phyloP scores from a whole-genome alignment of 768 basidiomycete genomes.

The Suillus variegatus region DNA sequence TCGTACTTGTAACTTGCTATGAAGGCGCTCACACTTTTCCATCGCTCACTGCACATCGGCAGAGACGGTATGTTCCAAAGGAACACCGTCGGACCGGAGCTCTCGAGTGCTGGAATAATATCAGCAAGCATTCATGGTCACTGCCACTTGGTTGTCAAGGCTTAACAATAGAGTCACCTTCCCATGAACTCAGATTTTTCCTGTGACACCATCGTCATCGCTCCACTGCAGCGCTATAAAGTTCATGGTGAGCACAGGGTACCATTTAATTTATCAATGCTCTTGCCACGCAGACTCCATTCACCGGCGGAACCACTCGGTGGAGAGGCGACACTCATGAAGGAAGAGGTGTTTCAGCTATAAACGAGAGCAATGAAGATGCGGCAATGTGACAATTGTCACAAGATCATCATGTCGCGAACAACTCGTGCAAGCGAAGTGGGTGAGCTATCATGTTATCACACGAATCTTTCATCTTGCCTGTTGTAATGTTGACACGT shows the following conservation, averaged over 20 bases:
- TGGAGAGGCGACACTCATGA: background rate
- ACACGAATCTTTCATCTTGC: background rate
- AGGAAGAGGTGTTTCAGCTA: background rate
- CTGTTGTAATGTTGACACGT: background rate
- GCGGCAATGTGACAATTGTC: background rate
- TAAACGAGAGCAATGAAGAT: background rate
- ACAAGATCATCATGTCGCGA: background rate
- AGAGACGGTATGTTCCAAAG: conserved; percentile 17
- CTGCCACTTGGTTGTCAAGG: conserved; percentile 21
- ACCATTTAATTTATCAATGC: background rate
- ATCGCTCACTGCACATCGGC: background rate
- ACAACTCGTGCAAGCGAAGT: background rate
- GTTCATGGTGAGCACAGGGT: background rate
- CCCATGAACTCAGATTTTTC: conserved; percentile 11
- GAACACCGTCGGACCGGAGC: conserved; percentile 15
- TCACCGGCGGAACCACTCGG: background rate
- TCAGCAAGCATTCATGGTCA: conserved; percentile 12
- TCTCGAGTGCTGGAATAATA: conserved; percentile 9
- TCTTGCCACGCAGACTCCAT: background rate
- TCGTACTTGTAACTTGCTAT: background rate
- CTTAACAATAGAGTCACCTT: conserved; percentile 15
- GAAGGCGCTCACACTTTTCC: background rate
- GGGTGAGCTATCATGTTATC: background rate
- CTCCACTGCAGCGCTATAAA: background rate
- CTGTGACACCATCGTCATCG: conserved; percentile 2